Evolutionary conservation across 306 rosid species (phyloP).

Genomic region (Notholithocarpus densiflorus): DNA sequence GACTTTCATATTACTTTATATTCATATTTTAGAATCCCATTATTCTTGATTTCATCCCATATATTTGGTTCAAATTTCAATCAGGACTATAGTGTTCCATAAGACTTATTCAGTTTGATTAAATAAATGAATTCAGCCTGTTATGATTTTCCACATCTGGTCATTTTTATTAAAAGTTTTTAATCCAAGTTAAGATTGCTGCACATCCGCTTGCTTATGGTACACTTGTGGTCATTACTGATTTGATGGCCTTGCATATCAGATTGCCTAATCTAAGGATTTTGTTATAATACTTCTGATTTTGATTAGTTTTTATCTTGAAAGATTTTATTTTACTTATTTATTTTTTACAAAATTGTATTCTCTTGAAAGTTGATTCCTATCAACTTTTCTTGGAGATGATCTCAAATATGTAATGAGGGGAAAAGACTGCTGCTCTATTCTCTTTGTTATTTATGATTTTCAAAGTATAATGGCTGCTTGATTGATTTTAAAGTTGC

Average conservation of each 20-base stretch:
- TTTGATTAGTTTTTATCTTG: not conserved
- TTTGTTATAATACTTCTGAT: not conserved
- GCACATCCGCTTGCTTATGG: not conserved
- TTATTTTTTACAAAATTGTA: too few relatives aligned
- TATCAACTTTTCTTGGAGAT: too few relatives aligned
- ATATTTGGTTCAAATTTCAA: not conserved
- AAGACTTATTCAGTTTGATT: not conserved
- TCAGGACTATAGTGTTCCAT: not conserved
- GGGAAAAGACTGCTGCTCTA: not conserved
- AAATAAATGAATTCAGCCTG: not conserved
- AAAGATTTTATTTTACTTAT: not conserved
- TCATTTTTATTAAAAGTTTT: not conserved
- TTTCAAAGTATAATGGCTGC: not conserved
- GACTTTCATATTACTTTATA: not conserved
- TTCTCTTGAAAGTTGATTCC: too few relatives aligned
- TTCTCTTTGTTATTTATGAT: not conserved
- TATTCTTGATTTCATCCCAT: conserved; percentile 6
- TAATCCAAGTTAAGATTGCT: not conserved
- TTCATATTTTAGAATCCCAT: not conserved
- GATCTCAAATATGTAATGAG: too few relatives aligned
- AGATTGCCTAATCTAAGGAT: not conserved
- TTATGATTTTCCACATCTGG: not conserved
- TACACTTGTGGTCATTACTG: not conserved
- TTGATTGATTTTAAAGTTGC: not conserved
- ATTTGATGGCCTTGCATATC: not conserved